phyloP scores from a whole-genome alignment of 169 alveolate genomes.

The Cyclospora cayetanensis region DNA sequence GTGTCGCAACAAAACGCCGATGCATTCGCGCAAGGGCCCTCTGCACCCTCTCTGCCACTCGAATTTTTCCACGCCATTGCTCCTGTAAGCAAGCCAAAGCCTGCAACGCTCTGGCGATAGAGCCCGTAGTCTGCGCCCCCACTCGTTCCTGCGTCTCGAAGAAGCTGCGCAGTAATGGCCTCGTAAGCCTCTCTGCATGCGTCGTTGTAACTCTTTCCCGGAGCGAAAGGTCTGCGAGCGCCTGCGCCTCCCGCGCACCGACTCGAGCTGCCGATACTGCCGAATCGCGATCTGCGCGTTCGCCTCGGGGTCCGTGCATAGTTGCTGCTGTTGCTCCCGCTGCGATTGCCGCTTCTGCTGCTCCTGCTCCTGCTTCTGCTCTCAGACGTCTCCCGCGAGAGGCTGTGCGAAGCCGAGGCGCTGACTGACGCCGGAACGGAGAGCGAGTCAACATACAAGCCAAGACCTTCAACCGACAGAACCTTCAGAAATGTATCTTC shows the following conservation, averaged over 20 bases:
- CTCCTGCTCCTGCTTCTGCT: background rate
- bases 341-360: background rate
- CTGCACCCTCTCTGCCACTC: background rate
- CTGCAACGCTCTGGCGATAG: background rate
- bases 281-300: background rate
- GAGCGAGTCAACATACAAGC: slow-evolving; percentile 24
- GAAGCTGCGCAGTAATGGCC: background rate
- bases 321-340: background rate
- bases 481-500: slow-evolving; percentile 42
- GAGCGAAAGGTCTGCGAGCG: background rate
- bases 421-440: background rate
- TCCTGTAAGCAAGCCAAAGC: background rate
- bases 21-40: background rate
- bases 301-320: background rate
- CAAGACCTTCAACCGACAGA: slow-evolving; percentile 42
- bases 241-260: background rate
- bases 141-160: background rate
- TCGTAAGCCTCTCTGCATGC: background rate
- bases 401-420: background rate
- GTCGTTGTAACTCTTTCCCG: background rate
- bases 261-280: background rate
- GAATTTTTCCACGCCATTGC: background rate
- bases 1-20: background rate
- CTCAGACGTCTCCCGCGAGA: background rate
- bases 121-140: background rate